Evolutionary conservation across 2,329 filamentous ascomycete species (phyloP).

Genomic region (Colletotrichum cordylinicola): DNA sequence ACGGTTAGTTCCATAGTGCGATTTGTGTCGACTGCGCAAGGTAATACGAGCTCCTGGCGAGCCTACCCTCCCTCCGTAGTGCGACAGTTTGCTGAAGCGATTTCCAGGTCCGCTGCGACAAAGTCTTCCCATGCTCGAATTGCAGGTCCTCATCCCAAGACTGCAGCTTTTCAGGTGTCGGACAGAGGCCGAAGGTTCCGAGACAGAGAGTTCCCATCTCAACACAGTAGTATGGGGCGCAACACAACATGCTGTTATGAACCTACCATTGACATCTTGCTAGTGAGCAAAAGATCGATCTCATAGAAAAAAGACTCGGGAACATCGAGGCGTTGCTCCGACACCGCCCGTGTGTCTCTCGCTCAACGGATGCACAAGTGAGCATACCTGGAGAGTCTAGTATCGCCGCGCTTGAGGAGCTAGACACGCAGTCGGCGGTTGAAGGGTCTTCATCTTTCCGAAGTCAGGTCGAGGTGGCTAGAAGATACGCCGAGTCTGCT

Average conservation of each 20-base stretch:
- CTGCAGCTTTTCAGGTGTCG: background rate
- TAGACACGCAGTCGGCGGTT: background rate
- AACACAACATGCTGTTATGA: background rate
- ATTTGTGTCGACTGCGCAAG: background rate
- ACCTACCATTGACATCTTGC: background rate
- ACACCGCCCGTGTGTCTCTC: background rate
- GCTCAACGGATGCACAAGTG: background rate
- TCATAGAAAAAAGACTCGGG: background rate
- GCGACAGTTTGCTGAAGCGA: background rate
- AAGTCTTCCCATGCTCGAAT: background rate
- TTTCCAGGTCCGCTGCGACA: background rate
- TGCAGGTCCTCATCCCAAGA: background rate
- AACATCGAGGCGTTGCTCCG: background rate
- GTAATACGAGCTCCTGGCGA: background rate
- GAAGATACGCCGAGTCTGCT: background rate
- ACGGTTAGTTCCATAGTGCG: background rate
- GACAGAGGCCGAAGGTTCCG: constrained; percentile 1
- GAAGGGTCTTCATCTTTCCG: background rate
- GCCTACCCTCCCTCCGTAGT: background rate
- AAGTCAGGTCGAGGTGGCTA: background rate
- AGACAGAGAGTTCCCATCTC: background rate
- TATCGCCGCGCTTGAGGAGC: background rate
- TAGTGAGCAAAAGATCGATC: constrained; percentile 1
- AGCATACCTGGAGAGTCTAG: background rate
- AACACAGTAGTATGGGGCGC: background rate